Percentiles rank a stretch among this genome's conserved stretches.
Evolutionary conservation across 176 grass and related monocot species (phyloP).

Genomic region (Aegilops bicornis): DNA sequence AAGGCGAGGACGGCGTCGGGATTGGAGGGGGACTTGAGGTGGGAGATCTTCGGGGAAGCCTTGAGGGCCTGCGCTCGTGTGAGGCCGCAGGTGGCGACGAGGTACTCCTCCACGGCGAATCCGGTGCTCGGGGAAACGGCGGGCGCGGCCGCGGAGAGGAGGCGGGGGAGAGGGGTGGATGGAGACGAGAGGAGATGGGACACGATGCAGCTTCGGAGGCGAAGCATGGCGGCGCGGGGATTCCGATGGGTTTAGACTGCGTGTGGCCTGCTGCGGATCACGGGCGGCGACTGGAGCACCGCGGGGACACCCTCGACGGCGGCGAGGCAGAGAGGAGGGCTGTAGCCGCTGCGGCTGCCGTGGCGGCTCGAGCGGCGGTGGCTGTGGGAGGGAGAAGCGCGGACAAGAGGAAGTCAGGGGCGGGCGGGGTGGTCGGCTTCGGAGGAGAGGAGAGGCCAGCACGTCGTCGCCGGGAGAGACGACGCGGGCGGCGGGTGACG

Average conservation of each 20-base stretch:
- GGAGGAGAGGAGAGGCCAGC: background rate
- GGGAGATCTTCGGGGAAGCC: background rate
- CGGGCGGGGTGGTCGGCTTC: background rate
- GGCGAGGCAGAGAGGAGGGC: background rate
- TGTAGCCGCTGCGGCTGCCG: background rate
- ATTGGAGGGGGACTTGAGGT: background rate
- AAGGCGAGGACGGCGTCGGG: background rate
- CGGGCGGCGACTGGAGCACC: background rate
- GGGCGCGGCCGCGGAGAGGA: background rate
- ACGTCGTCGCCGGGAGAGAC: background rate
- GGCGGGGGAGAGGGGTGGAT: background rate
- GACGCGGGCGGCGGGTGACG: background rate
- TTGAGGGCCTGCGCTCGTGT: background rate
- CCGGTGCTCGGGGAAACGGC: background rate
- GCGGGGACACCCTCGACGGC: background rate
- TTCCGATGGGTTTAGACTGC: background rate
- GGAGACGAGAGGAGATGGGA: background rate
- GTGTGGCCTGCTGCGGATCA: background rate
- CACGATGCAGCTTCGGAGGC: background rate
- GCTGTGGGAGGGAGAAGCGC: background rate
- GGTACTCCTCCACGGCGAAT: background rate
- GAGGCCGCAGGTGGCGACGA: background rate
- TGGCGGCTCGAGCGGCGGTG: background rate
- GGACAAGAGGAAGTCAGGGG: background rate
- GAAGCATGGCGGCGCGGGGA: background rate